Conservation (phyloP, 2,329 filamentous ascomycete species). For the Fusarium verticillioides region DNA sequence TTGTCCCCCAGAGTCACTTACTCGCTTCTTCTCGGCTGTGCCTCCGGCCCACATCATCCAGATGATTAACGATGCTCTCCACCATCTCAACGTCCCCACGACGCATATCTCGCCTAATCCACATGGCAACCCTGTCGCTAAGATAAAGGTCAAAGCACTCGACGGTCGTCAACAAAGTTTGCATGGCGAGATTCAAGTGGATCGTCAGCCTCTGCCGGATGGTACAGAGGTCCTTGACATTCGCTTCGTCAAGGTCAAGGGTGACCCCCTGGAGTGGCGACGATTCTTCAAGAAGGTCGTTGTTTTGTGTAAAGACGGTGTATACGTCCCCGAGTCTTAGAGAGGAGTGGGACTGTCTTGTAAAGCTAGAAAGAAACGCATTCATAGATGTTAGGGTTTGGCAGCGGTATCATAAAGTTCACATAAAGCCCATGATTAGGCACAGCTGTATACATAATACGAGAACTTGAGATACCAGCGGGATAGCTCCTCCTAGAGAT, state of each 20-base stretch:
- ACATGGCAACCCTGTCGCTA: conserved; percentile 67
- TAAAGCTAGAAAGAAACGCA: conserved; percentile 4
- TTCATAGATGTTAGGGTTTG: neutral
- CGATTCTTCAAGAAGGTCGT: conserved; percentile 97
- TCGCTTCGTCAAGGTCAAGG: conserved; percentile 92
- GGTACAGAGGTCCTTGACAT: conserved; percentile 79
- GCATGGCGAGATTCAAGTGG: conserved; percentile 79
- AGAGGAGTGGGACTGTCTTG: conserved; percentile 36
- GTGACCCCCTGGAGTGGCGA: conserved; percentile 96
- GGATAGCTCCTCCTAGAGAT: neutral
- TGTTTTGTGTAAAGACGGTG: conserved; percentile 84
- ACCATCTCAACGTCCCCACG: conserved; percentile 84
- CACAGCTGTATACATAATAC: neutral
- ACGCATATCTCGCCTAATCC: conserved; percentile 60
- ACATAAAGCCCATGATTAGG: conserved; percentile 16
- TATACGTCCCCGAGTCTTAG: conserved; percentile 66
- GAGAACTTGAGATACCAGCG: neutral
- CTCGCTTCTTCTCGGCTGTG: conserved; percentile 90
- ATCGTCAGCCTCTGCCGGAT: conserved; percentile 69
- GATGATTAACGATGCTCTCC: conserved; percentile 82
- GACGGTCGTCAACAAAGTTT: conserved; percentile 79
- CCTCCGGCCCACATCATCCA: conserved; percentile 80
- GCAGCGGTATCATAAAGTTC: conserved; percentile 1
- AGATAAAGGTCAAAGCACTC: conserved; percentile 78
- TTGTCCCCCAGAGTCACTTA: conserved; percentile 85